A percentile compares a stretch with the other conserved stretches of the same genome.
phyloP scores from a whole-genome alignment of 2,329 filamentous ascomycete genomes.

The Colletotrichum brevisporum region DNA sequence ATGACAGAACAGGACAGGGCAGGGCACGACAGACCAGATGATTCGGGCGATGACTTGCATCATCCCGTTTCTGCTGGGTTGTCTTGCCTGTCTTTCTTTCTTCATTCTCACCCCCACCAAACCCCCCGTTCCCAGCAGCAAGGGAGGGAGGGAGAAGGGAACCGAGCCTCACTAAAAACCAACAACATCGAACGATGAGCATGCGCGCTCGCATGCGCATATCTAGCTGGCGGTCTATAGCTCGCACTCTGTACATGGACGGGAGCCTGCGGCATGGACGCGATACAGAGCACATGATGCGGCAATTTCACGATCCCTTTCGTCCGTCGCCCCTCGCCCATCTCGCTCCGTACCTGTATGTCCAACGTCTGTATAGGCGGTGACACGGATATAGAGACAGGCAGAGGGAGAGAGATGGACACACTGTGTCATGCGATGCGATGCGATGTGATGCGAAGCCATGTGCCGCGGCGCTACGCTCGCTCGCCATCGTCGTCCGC shows the following conservation, averaged over 20 bases:
- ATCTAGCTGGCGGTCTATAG: too few relatives aligned
- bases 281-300: slow-evolving; percentile 11
- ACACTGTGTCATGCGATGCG: slow-evolving; percentile 6
- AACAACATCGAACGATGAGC: slow-evolving; percentile 20
- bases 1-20: neutral
- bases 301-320: slow-evolving; percentile 26
- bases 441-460: slow-evolving; percentile 1
- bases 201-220: too few relatives aligned
- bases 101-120: too few relatives aligned
- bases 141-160: neutral
- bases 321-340: neutral
- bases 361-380: too few relatives aligned
- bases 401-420: too few relatives aligned
- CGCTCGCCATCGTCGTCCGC: neutral
- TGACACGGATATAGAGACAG: too few relatives aligned
- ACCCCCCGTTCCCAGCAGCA: too few relatives aligned
- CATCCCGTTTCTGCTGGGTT: neutral
- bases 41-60: slow-evolving; percentile 10
- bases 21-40: neutral
- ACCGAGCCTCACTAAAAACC: slow-evolving; percentile 33
- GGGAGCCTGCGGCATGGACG: too few relatives aligned
- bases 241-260: too few relatives aligned
- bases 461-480: slow-evolving; percentile 4
- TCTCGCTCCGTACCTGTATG: too few relatives aligned
- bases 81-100: neutral